Base-by-base conservation (phyloP, 2,329 filamentous ascomycete species). In the Neocatenulostroma microsporum region DNA sequence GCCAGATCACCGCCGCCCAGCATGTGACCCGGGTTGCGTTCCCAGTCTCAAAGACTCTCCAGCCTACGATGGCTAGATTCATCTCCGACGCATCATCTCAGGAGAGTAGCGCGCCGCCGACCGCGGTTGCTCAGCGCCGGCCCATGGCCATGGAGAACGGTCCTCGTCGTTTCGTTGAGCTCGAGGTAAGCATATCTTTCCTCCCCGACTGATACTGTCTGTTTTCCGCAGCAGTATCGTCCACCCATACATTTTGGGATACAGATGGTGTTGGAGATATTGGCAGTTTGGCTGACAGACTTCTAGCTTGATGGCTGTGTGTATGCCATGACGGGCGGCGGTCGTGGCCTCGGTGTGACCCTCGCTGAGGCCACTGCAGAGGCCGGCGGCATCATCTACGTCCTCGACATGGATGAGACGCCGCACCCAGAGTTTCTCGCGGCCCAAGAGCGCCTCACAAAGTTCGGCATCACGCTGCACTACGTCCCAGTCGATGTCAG, bases 401-500 rank as follows among this genome's bases (percentile, higher is more conserved):
- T 65, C 38, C 54, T 72, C 23, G 69, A 73, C 48, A 58, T 61
- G 2, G 56, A 64, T 5, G 49, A 56, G n/a, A 46, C 58, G n/a
- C 67, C 69, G 1, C 56, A 63, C 8, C 46, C 58, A 3, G 64
- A 68, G 30, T 72, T 69, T 50, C 39, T 53, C 14, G 49, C 53
- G 8, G 62, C 62, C 3, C 51, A 65, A 44, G 49, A 60, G 25
- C 57, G 60, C 25, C 49, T 62, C 19, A 44, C 58, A 13, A 44
- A 61, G 28, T 62, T 58, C 40, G 61, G 62, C 34, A 62, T 64
- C 21, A 56, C 49, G 7, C 50, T 73, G 5, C 57, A 66, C 31
- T 73, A 72, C 51, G 54, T 61, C 28, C 62, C 60, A 9, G 61
- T 71, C 24, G 69, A 73, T 39, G 66, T 71, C 8, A 60, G 62